Percentiles rank a stretch among this genome's conserved stretches.
These are phyloP conservation scores for Verticillium longisporum DNA, from an alignment of 2,329 filamentous ascomycete genomes.

Conservation along the genomic window DNA sequence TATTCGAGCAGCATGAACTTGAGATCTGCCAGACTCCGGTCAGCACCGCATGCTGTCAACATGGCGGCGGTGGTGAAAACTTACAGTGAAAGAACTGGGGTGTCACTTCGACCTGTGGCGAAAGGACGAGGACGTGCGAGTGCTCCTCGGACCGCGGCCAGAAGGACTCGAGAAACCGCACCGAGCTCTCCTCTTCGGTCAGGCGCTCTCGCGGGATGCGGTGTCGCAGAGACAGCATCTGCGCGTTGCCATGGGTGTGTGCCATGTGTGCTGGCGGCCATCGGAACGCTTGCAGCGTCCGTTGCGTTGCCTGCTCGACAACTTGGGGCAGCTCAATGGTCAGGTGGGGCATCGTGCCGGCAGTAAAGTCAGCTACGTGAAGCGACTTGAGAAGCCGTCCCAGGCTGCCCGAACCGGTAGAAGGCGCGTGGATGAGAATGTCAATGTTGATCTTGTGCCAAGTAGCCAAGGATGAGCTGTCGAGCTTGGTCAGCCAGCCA, in stretches of 20 bases:
- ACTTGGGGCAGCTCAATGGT: conserved; percentile 76
- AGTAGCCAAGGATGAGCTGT: conserved; percentile 62
- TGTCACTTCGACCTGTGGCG: conserved; percentile 72
- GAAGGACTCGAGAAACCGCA: conserved; percentile 78
- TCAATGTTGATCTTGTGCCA: conserved; percentile 79
- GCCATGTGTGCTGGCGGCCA: conserved; percentile 52
- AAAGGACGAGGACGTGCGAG: conserved; percentile 78
- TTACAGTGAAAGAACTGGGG: conserved; percentile 75
- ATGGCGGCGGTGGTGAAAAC: conserved; percentile 11
- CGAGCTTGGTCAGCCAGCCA: conserved; percentile 72
- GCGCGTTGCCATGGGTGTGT: conserved; percentile 17
- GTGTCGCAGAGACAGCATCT: conserved; percentile 63
- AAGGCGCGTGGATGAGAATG: conserved; percentile 72
- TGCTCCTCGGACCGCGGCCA: conserved; percentile 61
- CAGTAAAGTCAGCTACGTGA: conserved; percentile 66
- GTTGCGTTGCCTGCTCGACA: conserved; percentile 57
- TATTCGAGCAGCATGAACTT: conserved; percentile 74
- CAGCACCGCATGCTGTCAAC: neutral
- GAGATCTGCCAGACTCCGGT: conserved; percentile 43
- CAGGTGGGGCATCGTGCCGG: conserved; percentile 62
- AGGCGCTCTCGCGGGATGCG: conserved; percentile 57
- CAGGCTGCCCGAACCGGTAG: conserved; percentile 65
- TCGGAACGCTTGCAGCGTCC: conserved; percentile 55
- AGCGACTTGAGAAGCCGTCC: conserved; percentile 74
- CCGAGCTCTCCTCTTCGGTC: conserved; percentile 63